Evolutionary conservation across 768 basidiomycete species (phyloP).

Genomic region (Boletus rex-veris): DNA sequence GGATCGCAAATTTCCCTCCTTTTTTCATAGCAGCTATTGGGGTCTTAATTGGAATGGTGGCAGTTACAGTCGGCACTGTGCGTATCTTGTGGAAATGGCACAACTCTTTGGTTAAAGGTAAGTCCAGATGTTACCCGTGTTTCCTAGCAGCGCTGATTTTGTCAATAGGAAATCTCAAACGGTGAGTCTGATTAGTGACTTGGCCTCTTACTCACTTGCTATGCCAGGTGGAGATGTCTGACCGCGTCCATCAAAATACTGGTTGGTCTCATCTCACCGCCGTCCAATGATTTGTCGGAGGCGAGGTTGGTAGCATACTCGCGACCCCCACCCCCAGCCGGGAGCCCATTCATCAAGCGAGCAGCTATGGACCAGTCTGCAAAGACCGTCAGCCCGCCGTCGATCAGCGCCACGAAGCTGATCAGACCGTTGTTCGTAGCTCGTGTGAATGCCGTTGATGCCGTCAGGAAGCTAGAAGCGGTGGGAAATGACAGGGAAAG

Average conservation of each 20-base stretch:
- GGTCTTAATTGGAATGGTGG: slow-evolving; percentile 9
- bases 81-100: slow-evolving; percentile 46
- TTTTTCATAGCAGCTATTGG: background rate
- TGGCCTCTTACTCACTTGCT: background rate
- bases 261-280: slow-evolving; percentile 22
- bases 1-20: background rate
- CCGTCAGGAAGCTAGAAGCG: background rate
- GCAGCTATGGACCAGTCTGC: too few species aligned
- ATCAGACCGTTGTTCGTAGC: slow-evolving; percentile 34
- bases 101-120: slow-evolving; percentile 38
- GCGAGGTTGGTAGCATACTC: slow-evolving; percentile 35
- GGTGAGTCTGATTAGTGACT: background rate
- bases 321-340: slow-evolving; percentile 38
- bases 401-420: slow-evolving; percentile 26
- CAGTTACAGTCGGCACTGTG: slow-evolving; percentile 23
- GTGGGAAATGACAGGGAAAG: background rate
- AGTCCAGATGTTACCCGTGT: slow-evolving; percentile 2
- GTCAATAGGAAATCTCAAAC: slow-evolving; percentile 3
- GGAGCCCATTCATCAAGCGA: slow-evolving; percentile 38
- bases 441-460: slow-evolving; percentile 23
- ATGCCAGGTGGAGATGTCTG: slow-evolving; percentile 30
- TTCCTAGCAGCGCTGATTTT: background rate
- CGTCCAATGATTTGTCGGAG: slow-evolving; percentile 8
- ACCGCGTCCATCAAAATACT: slow-evolving; percentile 39
- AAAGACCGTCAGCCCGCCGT: background rate